These are phyloP conservation scores for Saussurea involucrata DNA, from an alignment of 129 eudicot genomes.

Conservation along the genomic window DNA sequence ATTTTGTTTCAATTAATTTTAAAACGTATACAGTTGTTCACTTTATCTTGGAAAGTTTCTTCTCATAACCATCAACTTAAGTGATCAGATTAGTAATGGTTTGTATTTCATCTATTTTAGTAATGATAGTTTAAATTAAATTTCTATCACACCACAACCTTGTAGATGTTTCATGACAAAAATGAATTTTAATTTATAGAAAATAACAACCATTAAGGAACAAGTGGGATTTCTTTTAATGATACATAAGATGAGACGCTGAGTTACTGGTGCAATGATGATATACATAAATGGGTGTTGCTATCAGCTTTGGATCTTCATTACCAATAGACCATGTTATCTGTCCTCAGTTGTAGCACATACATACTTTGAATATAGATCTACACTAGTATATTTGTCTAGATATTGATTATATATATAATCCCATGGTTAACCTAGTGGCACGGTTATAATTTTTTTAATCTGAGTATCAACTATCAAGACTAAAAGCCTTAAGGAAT, in stretches of 20 bases:
- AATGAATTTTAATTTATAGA: not conserved
- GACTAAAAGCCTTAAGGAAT: not conserved
- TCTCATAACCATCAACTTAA: not conserved
- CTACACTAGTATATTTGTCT: not conserved
- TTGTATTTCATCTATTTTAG: not conserved
- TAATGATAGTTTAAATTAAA: not conserved
- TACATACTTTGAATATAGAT: not conserved
- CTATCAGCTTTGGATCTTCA: not conserved
- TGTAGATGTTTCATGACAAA: slow-evolving; percentile 3
- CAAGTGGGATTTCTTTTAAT: slow-evolving; percentile 11
- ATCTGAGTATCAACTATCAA: not conserved
- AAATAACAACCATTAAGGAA: not conserved
- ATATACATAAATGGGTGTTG: not conserved
- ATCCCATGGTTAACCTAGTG: not conserved
- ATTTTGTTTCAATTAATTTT: not conserved
- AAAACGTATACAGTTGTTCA: not conserved
- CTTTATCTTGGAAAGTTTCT: not conserved
- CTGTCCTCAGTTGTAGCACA: not conserved
- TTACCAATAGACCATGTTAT: not conserved
- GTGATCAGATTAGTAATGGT: not conserved
- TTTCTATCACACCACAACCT: not conserved
- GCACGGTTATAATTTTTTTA: not conserved
- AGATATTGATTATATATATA: not conserved
- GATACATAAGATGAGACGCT: not conserved
- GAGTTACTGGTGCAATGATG: slow-evolving; percentile 3